Base-by-base conservation (phyloP, 2,329 filamentous ascomycete genomes). In the Fusarium ramigenum region DNA sequence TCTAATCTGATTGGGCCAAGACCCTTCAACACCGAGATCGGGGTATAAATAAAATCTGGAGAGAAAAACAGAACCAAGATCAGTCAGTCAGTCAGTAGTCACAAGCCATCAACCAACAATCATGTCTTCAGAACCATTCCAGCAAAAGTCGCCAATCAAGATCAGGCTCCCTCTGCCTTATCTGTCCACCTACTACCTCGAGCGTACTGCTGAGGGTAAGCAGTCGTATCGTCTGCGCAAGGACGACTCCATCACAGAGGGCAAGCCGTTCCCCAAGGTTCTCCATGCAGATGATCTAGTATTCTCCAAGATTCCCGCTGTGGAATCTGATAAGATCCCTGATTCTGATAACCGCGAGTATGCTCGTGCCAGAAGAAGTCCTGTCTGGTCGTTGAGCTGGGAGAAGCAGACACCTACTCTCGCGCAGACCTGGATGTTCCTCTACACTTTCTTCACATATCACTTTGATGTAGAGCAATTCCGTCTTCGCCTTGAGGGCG, bases 351-450 rank as follows among this genome's bases (percentile, higher is more conserved):
- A 78, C 78, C 87, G 84, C n/a, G 79, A 84, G 49, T 88, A 86
- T 86, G 86, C 84, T 19, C 80, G 85, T 19, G 84, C 86, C 3
- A 81, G 86, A 36, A 84, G 86, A 57, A 85, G 84, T 12, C 86
- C 86, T 3, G 80, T 82, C 23, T 84, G 84, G 60, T 79, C 78
- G 6, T 76, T 86, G 68, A 71, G 78, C 61, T 87, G 86, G 86
- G 80, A 82, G 19, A 76, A 73, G 30, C 62, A 79, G 7, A 66
- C 78, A 11, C 85, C 85, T 3, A 85, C 85, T 0, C 77, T 85
- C 19, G 84, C 80, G 7, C 86, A 87, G 76, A 79, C 84, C 32
- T 88, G 86, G 86, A 83, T 87, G 32, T 79, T 86, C 50, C 75
- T 85, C 58, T 87, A 88, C 74, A 82, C 82, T 59, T 81, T 87